These are phyloP conservation scores for Wickerhamiella kurtzmanii DNA, from an alignment of 805 yeast species.

Conservation along the genomic window DNA sequence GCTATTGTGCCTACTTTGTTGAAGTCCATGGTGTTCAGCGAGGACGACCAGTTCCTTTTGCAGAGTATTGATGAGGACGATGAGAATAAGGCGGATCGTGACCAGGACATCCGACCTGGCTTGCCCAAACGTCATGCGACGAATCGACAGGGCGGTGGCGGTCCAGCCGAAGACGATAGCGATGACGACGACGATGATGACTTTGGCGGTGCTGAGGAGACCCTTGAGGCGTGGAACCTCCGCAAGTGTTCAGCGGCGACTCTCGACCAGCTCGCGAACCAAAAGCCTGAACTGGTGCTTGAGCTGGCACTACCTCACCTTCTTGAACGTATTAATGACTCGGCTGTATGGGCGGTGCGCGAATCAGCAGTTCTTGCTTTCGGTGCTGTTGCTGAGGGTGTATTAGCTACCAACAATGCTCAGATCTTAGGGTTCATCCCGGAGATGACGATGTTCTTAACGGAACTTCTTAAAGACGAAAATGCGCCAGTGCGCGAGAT, in stretches of 20 bases:
- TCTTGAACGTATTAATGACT: constrained; percentile 46
- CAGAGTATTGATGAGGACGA: constrained; percentile 62
- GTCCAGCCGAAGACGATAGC: constrained; percentile 31
- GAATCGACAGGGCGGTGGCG: constrained; percentile 18
- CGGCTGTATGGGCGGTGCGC: constrained; percentile 72
- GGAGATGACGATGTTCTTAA: constrained; percentile 67
- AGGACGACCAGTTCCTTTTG: constrained; percentile 57
- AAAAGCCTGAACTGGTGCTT: constrained; percentile 54
- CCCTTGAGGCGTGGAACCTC: constrained; percentile 70
- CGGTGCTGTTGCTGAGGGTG: constrained; percentile 91
- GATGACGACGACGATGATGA: constrained; percentile 56
- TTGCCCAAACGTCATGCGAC: constrained; percentile 56
- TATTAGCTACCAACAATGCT: constrained; percentile 48
- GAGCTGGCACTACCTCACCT: constrained; percentile 58
- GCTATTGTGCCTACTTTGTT: constrained; percentile 65
- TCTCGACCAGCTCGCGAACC: constrained; percentile 62
- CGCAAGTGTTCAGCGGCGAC: constrained; percentile 94
- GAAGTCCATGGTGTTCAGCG: constrained; percentile 75
- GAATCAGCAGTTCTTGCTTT: constrained; percentile 90
- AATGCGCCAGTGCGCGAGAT: constrained; percentile 85
- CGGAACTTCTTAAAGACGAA: constrained; percentile 58
- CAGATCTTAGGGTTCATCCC: constrained; percentile 45
- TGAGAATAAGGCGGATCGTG: constrained; percentile 63
- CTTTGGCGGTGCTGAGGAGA: constrained; percentile 57
- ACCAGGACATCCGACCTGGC: constrained; percentile 77